Percentiles rank a stretch among this genome's conserved stretches.
Conservation (phyloP, 2,329 filamentous ascomycete genomes). For the Knufia petricola region DNA sequence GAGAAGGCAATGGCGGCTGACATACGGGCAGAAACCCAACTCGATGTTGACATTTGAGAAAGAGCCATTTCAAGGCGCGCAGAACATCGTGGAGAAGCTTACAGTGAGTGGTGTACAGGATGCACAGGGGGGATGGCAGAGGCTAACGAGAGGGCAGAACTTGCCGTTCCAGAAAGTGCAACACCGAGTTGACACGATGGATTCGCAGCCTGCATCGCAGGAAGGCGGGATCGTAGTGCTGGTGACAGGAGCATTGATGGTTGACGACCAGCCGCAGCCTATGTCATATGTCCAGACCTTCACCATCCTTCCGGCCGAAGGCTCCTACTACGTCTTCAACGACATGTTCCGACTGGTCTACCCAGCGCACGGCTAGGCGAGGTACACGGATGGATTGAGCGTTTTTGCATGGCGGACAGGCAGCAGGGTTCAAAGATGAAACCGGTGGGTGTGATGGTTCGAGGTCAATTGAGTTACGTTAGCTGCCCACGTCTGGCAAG, state of each 20-base stretch:
- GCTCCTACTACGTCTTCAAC: conserved; percentile 81
- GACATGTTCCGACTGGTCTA: conserved; percentile 91
- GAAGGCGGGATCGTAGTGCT: conserved; percentile 69
- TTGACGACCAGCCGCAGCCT: conserved; percentile 73
- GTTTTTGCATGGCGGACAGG: conserved; percentile 1
- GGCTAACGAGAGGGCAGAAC: conserved; percentile 40
- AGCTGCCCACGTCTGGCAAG: conserved; percentile 5
- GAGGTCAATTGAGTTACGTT: not conserved
- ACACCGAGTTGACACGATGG: conserved; percentile 67
- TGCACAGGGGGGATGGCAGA: conserved; percentile 7
- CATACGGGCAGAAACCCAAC: conserved; percentile 52
- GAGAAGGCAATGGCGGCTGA: conserved; percentile 8
- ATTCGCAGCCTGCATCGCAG: conserved; percentile 62
- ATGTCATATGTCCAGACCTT: conserved; percentile 91
- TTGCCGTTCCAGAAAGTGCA: conserved; percentile 74
- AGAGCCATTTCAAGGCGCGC: conserved; percentile 52
- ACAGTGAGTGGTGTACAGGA: conserved; percentile 44
- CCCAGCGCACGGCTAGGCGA: conserved; percentile 17
- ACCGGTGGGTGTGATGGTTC: not conserved
- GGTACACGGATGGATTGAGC: not conserved
- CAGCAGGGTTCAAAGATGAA: not conserved
- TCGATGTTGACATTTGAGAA: conserved; percentile 95
- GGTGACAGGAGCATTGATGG: conserved; percentile 76
- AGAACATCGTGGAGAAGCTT: conserved; percentile 69
- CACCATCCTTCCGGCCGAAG: conserved; percentile 64